A percentile compares a stretch with the other conserved stretches of the same genome.
Evolutionary conservation across 805 yeast species (phyloP).

Genomic region (Jamesozyma jinghongensis): DNA sequence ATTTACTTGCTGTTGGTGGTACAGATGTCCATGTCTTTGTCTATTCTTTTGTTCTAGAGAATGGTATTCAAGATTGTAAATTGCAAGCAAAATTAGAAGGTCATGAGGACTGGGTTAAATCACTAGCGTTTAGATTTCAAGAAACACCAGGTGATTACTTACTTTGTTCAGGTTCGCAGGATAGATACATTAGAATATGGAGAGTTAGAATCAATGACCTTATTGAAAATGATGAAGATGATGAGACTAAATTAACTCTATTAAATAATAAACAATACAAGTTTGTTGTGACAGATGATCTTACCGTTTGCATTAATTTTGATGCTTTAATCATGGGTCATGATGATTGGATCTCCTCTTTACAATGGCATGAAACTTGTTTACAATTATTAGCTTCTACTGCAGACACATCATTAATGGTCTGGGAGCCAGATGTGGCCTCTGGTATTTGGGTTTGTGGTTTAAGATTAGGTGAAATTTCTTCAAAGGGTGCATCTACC

Average conservation of each 20-base stretch:
- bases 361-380: slow-evolving; percentile 62
- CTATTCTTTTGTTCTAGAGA: slow-evolving; percentile 35
- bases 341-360: slow-evolving; percentile 91
- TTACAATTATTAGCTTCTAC: slow-evolving; percentile 69
- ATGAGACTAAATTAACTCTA: slow-evolving; percentile 37
- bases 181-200: slow-evolving; percentile 88
- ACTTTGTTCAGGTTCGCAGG: slow-evolving; percentile 88
- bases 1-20: slow-evolving; percentile 63
- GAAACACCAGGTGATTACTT: slow-evolving; percentile 44
- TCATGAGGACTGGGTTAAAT: slow-evolving; percentile 94
- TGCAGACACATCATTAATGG: slow-evolving; percentile 86
- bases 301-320: slow-evolving; percentile 54
- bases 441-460: slow-evolving; percentile 88
- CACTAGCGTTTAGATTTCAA: slow-evolving; percentile 48
- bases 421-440: slow-evolving; percentile 81
- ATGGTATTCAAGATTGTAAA: slow-evolving; percentile 18
- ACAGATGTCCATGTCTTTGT: slow-evolving; percentile 48
- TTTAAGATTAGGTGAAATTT: slow-evolving; percentile 78
- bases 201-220: slow-evolving; percentile 48
- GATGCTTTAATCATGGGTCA: slow-evolving; percentile 97
- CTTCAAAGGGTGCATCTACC: slow-evolving; percentile 94
- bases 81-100: slow-evolving; percentile 59
- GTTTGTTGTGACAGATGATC: slow-evolving; percentile 33
- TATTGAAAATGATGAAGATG: slow-evolving; percentile 45
- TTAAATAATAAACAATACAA: slow-evolving; percentile 67